phyloP scores from a whole-genome alignment of 2,329 filamentous ascomycete genomes.

The Cytospora piceicola region DNA sequence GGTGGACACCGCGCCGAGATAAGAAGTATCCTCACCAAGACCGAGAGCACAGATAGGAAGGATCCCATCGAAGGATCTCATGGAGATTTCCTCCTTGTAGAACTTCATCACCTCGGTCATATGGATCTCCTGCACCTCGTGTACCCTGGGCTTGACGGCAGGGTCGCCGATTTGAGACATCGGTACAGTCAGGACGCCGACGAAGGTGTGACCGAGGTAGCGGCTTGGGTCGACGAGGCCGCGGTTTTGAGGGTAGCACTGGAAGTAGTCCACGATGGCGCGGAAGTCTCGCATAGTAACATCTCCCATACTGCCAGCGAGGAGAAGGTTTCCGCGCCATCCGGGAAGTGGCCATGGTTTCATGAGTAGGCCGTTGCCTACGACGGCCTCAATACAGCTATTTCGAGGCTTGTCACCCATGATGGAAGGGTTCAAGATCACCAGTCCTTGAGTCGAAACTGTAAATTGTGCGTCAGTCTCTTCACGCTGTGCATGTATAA shows the following conservation, averaged over 20 bases:
- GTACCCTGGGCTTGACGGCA: neutral
- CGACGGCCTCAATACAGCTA: conserved; percentile 11
- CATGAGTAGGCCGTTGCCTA: neutral
- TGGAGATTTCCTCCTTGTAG: too few species aligned
- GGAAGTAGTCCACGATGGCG: conserved; percentile 22
- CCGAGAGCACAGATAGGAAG: neutral
- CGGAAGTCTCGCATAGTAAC: conserved; percentile 27
- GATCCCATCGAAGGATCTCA: neutral
- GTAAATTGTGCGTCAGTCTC: neutral
- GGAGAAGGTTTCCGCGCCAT: conserved; percentile 15
- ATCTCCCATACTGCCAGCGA: conserved; percentile 10
- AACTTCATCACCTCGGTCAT: neutral
- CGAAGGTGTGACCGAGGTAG: conserved; percentile 54
- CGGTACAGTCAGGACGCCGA: conserved; percentile 66
- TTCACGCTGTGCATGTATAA: too few species aligned
- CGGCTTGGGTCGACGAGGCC: conserved; percentile 7
- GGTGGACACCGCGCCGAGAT: neutral
- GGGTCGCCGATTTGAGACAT: neutral
- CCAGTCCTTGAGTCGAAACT: conserved; percentile 6
- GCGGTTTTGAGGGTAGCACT: conserved; percentile 12
- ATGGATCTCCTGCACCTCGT: neutral
- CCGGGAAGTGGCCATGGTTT: neutral
- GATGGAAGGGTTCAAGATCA: neutral
- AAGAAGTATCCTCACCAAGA: too few species aligned
- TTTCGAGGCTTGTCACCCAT: neutral